phyloP scores from a whole-genome alignment of 83 land plant species.

The Picea abies region DNA sequence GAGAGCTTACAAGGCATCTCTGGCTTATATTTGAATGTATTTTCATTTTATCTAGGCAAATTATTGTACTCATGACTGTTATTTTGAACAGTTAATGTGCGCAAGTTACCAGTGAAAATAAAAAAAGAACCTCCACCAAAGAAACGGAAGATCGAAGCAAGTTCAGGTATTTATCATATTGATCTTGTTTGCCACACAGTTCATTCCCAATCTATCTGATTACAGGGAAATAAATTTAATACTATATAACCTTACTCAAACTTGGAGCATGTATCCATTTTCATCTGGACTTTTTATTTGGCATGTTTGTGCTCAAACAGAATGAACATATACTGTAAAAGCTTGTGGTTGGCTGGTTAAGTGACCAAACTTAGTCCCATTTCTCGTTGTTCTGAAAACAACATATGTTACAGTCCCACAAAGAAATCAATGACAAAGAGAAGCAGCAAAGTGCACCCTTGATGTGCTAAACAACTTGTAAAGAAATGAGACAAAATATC shows the following conservation, averaged over 20 bases:
- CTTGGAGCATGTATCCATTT: neutral
- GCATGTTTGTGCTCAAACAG: neutral
- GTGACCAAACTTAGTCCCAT: too few species aligned
- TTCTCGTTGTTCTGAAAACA: too few species aligned
- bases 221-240: neutral
- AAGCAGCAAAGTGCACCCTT: too few species aligned
- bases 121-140: constrained; percentile 60
- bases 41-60: neutral
- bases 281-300: neutral
- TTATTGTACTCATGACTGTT: neutral
- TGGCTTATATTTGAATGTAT: neutral
- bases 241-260: neutral
- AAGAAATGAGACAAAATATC: too few species aligned
- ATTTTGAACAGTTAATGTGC: constrained; percentile 40
- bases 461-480: too few species aligned
- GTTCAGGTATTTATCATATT: constrained; percentile 36
- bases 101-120: constrained; percentile 40
- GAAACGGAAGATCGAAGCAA: constrained; percentile 52
- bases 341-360: too few species aligned
- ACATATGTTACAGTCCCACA: too few species aligned
- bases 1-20: neutral
- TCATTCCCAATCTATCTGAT: neutral
- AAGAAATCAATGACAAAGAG: too few species aligned
- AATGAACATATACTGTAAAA: neutral
- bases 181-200: neutral